These are phyloP conservation scores for Daldinia decipiens DNA, from an alignment of 495 filamentous ascomycete species.

Conservation along the genomic window DNA sequence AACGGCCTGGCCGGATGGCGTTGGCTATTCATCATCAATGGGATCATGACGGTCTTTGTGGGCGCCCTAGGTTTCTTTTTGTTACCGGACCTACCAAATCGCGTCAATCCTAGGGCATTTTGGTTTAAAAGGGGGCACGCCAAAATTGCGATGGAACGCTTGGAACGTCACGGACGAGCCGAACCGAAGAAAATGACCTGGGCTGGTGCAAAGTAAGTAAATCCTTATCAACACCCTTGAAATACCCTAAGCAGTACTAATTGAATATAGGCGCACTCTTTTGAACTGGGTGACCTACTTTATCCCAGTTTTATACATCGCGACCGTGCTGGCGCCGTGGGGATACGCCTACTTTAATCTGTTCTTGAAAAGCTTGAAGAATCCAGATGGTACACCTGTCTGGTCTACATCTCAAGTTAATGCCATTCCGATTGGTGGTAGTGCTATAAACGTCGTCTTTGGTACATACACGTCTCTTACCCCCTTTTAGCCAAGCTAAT, in stretches of 20 bases:
- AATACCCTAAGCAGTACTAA: constrained; percentile 19
- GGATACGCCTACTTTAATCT: constrained; percentile 57
- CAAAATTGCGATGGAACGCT: constrained; percentile 44
- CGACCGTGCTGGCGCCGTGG: constrained; percentile 52
- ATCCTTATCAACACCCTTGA: background rate
- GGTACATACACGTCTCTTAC: constrained; percentile 27
- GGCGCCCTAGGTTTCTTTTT: constrained; percentile 60
- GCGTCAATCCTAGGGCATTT: constrained; percentile 51
- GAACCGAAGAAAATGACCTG: constrained; percentile 53
- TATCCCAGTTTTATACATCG: constrained; percentile 51
- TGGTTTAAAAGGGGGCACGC: constrained; percentile 50
- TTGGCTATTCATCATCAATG: constrained; percentile 66
- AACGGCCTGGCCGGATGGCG: constrained; percentile 64
- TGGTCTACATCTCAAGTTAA: constrained; percentile 54
- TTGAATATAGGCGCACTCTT: constrained; percentile 46
- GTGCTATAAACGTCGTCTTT: constrained; percentile 52
- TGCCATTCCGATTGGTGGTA: constrained; percentile 51
- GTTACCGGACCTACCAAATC: constrained; percentile 61
- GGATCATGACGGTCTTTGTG: constrained; percentile 59
- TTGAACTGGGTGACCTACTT: constrained; percentile 51
- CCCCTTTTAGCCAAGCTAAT: constrained; percentile 16
- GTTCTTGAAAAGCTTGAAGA: constrained; percentile 51
- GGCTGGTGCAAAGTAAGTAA: constrained; percentile 47
- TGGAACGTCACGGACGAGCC: constrained; percentile 48
- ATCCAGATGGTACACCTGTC: constrained; percentile 47